phyloP scores from a whole-genome alignment of 768 basidiomycete species.

The Phanerochaete carnosa region DNA sequence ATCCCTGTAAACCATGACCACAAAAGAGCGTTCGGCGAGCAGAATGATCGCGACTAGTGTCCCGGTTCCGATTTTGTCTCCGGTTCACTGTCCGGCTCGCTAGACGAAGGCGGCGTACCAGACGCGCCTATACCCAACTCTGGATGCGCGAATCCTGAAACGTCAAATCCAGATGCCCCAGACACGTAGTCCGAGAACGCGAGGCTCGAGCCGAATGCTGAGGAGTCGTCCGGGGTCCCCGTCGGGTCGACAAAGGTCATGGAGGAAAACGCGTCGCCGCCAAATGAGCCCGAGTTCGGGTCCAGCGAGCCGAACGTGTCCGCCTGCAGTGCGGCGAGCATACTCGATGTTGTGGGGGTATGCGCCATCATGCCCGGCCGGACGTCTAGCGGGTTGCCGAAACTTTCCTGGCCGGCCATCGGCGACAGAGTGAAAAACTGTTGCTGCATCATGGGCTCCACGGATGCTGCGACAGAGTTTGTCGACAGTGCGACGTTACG shows the following conservation, averaged over 20 bases:
- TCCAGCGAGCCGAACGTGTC: conserved; percentile 74
- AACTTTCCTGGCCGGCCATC: conserved; percentile 86
- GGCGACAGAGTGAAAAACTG: conserved; percentile 84
- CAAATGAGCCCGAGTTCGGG: conserved; percentile 57
- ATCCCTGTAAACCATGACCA: conserved; percentile 11
- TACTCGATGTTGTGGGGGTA: conserved; percentile 85
- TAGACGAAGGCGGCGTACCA: conserved; percentile 35
- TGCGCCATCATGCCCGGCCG: conserved; percentile 69
- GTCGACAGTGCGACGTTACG: conserved; percentile 85
- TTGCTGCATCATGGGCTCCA: conserved; percentile 89
- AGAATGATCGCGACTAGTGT: background rate
- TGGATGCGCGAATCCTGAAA: conserved; percentile 60
- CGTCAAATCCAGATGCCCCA: conserved; percentile 61
- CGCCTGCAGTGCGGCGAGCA: conserved; percentile 84
- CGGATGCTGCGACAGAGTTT: conserved; percentile 88
- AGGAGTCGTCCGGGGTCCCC: conserved; percentile 59
- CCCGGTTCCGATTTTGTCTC: conserved; percentile 55
- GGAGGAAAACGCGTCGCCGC: conserved; percentile 64
- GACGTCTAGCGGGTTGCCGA: conserved; percentile 56
- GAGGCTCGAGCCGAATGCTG: conserved; percentile 61
- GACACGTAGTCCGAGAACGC: conserved; percentile 71
- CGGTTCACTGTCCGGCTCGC: conserved; percentile 60
- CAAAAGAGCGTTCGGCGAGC: conserved; percentile 7
- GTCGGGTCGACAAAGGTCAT: conserved; percentile 74
- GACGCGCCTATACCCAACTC: conserved; percentile 59